A percentile compares a stretch with the other conserved stretches of the same genome.
Conservation (phyloP, 225 moss, liverwort and hornwort species). For the Lunularia cruciata region DNA sequence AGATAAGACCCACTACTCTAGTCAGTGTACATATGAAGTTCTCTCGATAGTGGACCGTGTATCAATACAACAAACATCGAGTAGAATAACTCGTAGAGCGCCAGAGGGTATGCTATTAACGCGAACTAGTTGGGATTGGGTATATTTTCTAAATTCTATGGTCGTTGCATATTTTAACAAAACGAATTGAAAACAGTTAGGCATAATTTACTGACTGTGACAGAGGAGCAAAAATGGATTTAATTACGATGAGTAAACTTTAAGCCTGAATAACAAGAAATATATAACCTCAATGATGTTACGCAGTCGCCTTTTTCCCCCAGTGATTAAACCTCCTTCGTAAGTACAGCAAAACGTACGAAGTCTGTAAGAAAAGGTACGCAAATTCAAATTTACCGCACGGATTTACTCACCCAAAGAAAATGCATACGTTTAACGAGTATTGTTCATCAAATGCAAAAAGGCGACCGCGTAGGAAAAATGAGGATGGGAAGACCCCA, state of each 20-base stretch:
- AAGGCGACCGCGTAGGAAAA: constrained; percentile 62
- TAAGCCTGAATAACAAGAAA: too few species aligned
- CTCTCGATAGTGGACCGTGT: constrained; percentile 42
- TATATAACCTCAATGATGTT: too few species aligned
- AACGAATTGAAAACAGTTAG: neutral
- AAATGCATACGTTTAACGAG: constrained; percentile 21
- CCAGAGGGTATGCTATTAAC: constrained; percentile 10
- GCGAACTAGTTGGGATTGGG: constrained; percentile 57
- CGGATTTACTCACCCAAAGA: too few species aligned
- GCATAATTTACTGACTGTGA: too few species aligned
- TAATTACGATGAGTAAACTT: too few species aligned
- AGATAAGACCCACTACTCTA: constrained; percentile 26
- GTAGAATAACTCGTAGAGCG: constrained; percentile 53
- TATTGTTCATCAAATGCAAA: constrained; percentile 58
- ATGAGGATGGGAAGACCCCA: constrained; percentile 35
- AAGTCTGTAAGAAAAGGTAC: too few species aligned
- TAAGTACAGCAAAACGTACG: neutral
- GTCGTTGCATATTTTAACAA: neutral
- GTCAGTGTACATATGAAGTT: constrained; percentile 21
- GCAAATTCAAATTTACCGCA: neutral
- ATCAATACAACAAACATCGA: constrained; percentile 5
- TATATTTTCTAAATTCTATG: constrained; percentile 29
- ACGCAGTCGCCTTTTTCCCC: neutral
- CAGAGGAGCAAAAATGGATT: too few species aligned
- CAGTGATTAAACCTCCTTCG: too few species aligned